Evolutionary conservation across 139 green algal species (phyloP).

Genomic region (Mesotaenium endlicherianum): DNA sequence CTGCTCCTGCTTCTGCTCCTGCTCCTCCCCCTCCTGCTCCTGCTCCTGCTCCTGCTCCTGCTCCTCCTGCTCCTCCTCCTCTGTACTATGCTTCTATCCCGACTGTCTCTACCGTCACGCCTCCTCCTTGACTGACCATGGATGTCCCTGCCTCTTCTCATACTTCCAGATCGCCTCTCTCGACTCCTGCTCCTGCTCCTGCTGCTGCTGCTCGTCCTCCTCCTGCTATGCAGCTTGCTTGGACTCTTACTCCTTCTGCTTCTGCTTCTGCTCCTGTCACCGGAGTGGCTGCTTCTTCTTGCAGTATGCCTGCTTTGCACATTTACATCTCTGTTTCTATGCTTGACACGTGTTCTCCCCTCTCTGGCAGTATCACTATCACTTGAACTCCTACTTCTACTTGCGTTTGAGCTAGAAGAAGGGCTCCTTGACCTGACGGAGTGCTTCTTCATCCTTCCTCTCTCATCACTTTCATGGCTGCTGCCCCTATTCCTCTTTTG

Average conservation of each 20-base stretch:
- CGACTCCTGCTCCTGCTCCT: background rate
- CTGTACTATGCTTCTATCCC: background rate
- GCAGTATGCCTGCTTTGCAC: no score
- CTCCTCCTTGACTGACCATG: background rate
- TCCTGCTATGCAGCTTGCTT: background rate
- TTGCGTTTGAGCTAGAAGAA: no score
- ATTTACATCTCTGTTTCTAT: no score
- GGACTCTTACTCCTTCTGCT: slow-evolving; percentile 3
- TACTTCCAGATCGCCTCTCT: background rate
- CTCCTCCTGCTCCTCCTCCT: background rate
- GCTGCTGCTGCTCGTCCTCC: background rate
- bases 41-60: background rate
- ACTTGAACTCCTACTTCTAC: no score
- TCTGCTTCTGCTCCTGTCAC: no score
- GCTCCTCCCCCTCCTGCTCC: background rate
- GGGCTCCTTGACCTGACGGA: no score
- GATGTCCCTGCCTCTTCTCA: background rate
- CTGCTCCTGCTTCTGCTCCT: background rate
- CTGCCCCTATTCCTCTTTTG: no score
- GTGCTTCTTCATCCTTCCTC: no score
- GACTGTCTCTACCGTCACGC: background rate
- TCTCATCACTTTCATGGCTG: no score
- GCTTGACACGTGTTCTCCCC: no score
- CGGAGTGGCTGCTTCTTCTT: no score
- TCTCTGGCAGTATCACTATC: no score